Evolutionary conservation across 208 protist genomes (phyloP).

Genomic region (Tetramitus jugosus): DNA sequence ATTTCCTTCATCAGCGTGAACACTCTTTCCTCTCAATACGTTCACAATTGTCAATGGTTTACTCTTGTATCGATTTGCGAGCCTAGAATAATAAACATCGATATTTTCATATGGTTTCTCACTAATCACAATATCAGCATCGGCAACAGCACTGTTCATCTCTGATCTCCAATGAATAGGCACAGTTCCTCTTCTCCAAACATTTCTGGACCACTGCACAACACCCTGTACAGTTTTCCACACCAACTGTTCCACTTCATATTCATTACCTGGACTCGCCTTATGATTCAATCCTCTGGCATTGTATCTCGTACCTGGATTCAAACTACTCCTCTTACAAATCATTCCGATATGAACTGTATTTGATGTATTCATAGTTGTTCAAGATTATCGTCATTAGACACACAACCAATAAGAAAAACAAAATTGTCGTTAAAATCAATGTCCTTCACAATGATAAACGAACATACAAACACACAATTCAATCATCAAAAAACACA

Average conservation of each 20-base stretch:
- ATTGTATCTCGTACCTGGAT: conserved; percentile 51
- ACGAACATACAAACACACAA: no score
- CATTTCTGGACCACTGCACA: conserved; percentile 30
- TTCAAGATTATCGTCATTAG: not conserved
- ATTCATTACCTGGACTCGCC: conserved; percentile 42
- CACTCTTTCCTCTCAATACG: conserved; percentile 16
- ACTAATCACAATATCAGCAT: conserved; percentile 13
- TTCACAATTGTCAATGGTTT: not conserved
- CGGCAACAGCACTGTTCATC: not conserved
- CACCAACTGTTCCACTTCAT: conserved; percentile 42
- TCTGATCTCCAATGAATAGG: conserved; percentile 43
- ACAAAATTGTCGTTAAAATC: no score
- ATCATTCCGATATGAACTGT: conserved; percentile 34
- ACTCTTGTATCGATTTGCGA: not conserved
- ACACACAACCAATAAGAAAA: no score
- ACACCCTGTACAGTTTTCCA: conserved; percentile 25
- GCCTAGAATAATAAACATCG: not conserved
- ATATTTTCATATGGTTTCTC: conserved; percentile 9
- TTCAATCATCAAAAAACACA: no score
- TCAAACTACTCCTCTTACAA: conserved; percentile 41
- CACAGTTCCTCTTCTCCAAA: conserved; percentile 51
- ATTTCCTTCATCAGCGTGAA: conserved; percentile 30
- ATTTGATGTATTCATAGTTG: not conserved
- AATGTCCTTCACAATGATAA: no score
- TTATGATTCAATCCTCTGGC: conserved; percentile 49